Base-by-base conservation (phyloP, 1,284 basidiomycete genomes). In the Grifola frondosa region DNA sequence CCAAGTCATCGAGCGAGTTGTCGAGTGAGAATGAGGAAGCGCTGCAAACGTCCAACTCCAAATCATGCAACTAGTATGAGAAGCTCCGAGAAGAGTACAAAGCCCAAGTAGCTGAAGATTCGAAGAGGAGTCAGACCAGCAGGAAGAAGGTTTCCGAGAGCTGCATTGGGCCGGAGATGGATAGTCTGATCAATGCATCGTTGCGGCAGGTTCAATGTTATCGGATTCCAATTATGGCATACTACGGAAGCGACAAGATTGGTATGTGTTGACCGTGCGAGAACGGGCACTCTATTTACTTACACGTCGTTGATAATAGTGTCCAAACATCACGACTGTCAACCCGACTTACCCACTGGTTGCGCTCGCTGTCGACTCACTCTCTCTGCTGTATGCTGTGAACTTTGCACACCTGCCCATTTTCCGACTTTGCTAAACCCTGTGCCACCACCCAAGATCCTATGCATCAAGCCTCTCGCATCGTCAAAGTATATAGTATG, bases 111-210 rank as follows among this genome's bases (percentile, higher is more conserved):
- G n/a, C n/a, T n/a, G n/a, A n/a, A n/a, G n/a, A n/a, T n/a, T n/a
- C n/a, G n/a, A n/a, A n/a, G n/a, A n/a, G n/a, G n/a, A n/a, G n/a
- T n/a, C n/a, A n/a, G n/a, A n/a, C n/a, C n/a, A n/a, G n/a, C n/a
- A n/a, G n/a, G n/a, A n/a, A n/a, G n/a, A n/a, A n/a, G n/a, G n/a
- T n/a, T n/a, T n/a, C n/a, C n/a, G n/a, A n/a, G n/a, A n/a, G n/a
- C n/a, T n/a, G n/a, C n/a, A n/a, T n/a, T n/a, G n/a, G n/a, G n/a
- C 38, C 34, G 0, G 49, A 42, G 21, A 12, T 51, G 5, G 42
- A 51, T 31, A 36, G 38, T 21, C 10, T 51, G 2, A 31, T 51
- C 10, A 51, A 51, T 19, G 46, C 46, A 1, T 36, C 30, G 1
- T 31, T 21, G 7, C 36, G 42, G 0, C 8, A 22, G 1, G 33